Base-by-base conservation (phyloP, 2,329 filamentous ascomycete species). In the Exophiala spinifera region DNA sequence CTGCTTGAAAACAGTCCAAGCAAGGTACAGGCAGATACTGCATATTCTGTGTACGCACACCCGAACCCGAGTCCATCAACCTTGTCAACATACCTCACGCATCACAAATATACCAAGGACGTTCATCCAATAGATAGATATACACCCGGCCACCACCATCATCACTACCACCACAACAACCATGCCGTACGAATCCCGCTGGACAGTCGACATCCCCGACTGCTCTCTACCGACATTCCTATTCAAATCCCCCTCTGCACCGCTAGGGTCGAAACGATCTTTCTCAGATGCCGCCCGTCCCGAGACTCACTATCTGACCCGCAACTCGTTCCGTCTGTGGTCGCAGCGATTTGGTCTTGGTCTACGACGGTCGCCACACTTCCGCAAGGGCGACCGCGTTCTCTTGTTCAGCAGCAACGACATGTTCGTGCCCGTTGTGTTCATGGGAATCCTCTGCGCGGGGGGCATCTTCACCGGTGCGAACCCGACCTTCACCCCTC, bases 391-490 rank as follows among this genome's bases (percentile, higher is more conserved):
- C 15, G 86, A 89, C 60, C 81, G 86, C 2, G 79, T 90, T 5
- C 72, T 90, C 45, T 71, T 90, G n/a, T 89, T 84, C 69, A 83
- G 84, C 0, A 79, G 81, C 31, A 90, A 89, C 71, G 84, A 78
- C 59, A 70, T 90, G 19, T 87, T 84, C 71, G 87, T 85, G 62
- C 84, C 87, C 0, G 72, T 79, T 0, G 72, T 88, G 2, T 80
- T 89, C 48, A 75, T 88, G 68, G 87, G 87, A 21, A 75, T 86
- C 11, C 74, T 89, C 44, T 88, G 88, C 80, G 85, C 87, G 0
- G 85, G 86, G 5, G 86, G 86, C 5, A 74, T 90, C 47, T 89
- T 90, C 69, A 87, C 83, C 0, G 87, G 86, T 25, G 85, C 85
- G 3, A 88, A 88, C 58, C 85, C 85, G 0, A 76, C 74, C 2